A percentile compares a stretch with the other conserved stretches of the same genome.
Evolutionary conservation across 2,329 filamentous ascomycete genomes (phyloP).

Genomic region (Salinomyces thailandicus): DNA sequence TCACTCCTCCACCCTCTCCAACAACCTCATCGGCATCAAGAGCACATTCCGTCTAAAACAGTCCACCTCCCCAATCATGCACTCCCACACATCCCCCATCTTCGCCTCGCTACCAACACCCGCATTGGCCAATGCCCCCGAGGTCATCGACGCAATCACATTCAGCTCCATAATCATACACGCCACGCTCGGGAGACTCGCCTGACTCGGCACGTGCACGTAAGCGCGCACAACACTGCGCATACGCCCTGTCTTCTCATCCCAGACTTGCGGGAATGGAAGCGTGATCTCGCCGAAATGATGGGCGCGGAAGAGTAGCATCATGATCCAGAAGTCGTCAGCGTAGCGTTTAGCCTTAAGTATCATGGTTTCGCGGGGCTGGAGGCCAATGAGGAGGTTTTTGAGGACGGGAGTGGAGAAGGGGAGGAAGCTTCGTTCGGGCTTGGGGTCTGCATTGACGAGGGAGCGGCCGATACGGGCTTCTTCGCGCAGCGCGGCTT

Average conservation of each 20-base stretch:
- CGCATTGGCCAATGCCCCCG: constrained; percentile 6
- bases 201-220: constrained; percentile 7
- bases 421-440: constrained; percentile 32
- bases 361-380: constrained; percentile 37
- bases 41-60: constrained; percentile 23
- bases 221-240: constrained; percentile 3
- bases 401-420: constrained; percentile 41
- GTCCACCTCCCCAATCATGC: constrained; percentile 29
- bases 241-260: constrained; percentile 9
- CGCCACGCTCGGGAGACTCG: constrained; percentile 2
- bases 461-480: constrained; percentile 35
- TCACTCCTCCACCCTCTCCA: constrained; percentile 16
- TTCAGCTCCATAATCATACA: constrained; percentile 15
- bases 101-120: constrained; percentile 12
- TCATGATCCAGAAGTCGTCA: constrained; percentile 39
- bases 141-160: constrained; percentile 11
- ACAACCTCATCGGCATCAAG: constrained; percentile 30
- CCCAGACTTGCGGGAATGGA: constrained; percentile 24
- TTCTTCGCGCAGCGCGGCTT: constrained; percentile 50
- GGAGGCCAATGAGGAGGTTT: constrained; percentile 36
- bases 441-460: constrained; percentile 11
- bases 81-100: constrained; percentile 39
- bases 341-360: constrained; percentile 26
- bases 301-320: constrained; percentile 48
- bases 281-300: constrained; percentile 42